Evolutionary conservation across 495 filamentous ascomycete species (phyloP).

Genomic region (Penicillium longicatenatum): DNA sequence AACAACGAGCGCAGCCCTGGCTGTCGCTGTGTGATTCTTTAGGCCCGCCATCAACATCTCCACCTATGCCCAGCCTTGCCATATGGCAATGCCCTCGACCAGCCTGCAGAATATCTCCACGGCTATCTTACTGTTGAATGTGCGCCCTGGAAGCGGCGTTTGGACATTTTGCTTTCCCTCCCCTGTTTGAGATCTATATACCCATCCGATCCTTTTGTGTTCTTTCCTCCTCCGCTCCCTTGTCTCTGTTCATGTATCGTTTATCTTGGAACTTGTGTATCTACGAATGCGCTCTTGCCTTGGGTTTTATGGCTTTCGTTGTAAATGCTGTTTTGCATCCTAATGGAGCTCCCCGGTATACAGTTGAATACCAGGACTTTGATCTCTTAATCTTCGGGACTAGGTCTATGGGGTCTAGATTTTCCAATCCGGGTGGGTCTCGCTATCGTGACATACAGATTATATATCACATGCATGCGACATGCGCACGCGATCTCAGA

Average conservation of each 20-base stretch:
- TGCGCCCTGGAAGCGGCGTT: constrained; percentile 27
- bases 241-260: constrained; percentile 18
- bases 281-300: constrained; percentile 11
- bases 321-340: constrained; percentile 11
- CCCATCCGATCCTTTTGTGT: constrained; percentile 28
- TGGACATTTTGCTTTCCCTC: constrained; percentile 18
- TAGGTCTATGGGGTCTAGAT: no score
- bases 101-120: constrained; percentile 12
- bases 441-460: no score
- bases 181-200: constrained; percentile 20
- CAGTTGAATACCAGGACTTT: constrained; percentile 4
- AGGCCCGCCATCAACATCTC: constrained; percentile 30
- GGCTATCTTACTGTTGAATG: constrained; percentile 16
- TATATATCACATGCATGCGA: constrained; percentile 1
- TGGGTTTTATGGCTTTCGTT: constrained; percentile 4
- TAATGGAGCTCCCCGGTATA: constrained; percentile 4
- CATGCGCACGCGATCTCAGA: no score
- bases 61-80: background rate
- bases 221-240: background rate
- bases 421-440: no score
- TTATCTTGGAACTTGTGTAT: constrained; percentile 29
- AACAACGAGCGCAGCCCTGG: constrained; percentile 64
- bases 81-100: constrained; percentile 12
- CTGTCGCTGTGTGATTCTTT: constrained; percentile 82
- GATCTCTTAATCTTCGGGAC: background rate